phyloP scores from a whole-genome alignment of 331 rosid genomes.

The Malus hybrid region DNA sequence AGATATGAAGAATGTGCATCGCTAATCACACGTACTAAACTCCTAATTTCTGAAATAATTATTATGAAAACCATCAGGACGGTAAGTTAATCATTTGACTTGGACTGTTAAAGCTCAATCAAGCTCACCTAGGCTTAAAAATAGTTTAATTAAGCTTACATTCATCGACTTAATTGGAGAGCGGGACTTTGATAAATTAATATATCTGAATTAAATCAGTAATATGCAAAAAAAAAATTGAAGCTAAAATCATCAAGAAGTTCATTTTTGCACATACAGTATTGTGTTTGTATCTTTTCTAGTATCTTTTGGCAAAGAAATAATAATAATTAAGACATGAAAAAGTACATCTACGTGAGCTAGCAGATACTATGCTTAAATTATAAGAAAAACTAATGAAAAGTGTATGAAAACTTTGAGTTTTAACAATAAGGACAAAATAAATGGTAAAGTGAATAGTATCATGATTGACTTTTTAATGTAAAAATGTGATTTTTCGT shows the following conservation, averaged over 20 bases:
- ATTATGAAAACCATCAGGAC: not conserved
- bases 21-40: conserved; percentile 25
- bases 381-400: too few relatives aligned
- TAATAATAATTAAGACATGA: not conserved
- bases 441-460: too few relatives aligned
- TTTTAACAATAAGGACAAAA: too few relatives aligned
- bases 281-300: too few relatives aligned
- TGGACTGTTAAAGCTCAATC: conserved; percentile 1
- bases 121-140: not conserved
- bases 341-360: not conserved
- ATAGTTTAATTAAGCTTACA: not conserved
- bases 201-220: not conserved
- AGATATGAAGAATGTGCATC: not conserved
- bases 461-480: too few relatives aligned
- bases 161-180: conserved; percentile 3
- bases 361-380: not conserved
- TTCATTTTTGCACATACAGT: too few relatives aligned
- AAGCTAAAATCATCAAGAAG: too few relatives aligned
- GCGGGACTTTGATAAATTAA: not conserved
- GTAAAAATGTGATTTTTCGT: too few relatives aligned
- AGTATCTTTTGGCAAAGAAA: too few relatives aligned
- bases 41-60: not conserved
- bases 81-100: conserved; percentile 2
- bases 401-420: too few relatives aligned
- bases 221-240: too few relatives aligned